Evolutionary conservation across 495 filamentous ascomycete species (phyloP).

Genomic region (Aspergillus ostianus): DNA sequence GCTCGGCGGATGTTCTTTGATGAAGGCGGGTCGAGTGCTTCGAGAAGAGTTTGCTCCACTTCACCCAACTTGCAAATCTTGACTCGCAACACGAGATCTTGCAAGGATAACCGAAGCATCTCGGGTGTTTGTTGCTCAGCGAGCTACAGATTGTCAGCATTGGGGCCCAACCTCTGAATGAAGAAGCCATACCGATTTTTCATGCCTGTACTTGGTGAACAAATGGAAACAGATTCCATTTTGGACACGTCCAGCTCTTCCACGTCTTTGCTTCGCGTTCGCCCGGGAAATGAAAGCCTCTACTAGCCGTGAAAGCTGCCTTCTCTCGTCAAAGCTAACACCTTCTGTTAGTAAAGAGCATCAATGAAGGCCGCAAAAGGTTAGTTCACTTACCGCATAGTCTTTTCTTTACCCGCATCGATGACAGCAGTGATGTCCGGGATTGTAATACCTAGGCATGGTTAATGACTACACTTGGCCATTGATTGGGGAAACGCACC

Average conservation of each 20-base stretch:
- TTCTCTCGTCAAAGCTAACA: slow-evolving; percentile 75
- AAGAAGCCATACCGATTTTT: slow-evolving; percentile 46
- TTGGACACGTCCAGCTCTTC: slow-evolving; percentile 93
- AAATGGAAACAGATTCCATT: slow-evolving; percentile 93
- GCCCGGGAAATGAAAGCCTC: slow-evolving; percentile 92
- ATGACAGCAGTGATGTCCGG: slow-evolving; percentile 95
- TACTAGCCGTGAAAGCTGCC: slow-evolving; percentile 83
- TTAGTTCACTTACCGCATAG: slow-evolving; percentile 61
- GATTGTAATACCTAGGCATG: slow-evolving; percentile 68
- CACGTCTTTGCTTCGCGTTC: slow-evolving; percentile 90
- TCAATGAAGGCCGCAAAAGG: not conserved
- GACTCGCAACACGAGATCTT: slow-evolving; percentile 92
- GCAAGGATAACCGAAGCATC: slow-evolving; percentile 87
- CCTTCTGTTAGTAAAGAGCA: slow-evolving; percentile 6
- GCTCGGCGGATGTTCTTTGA: slow-evolving; percentile 88
- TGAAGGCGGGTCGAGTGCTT: slow-evolving; percentile 87
- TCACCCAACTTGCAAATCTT: slow-evolving; percentile 94
- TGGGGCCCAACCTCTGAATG: not conserved
- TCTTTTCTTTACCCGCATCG: slow-evolving; percentile 92
- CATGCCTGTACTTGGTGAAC: slow-evolving; percentile 85
- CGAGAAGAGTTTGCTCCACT: slow-evolving; percentile 83
- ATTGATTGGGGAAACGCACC: slow-evolving; percentile 38
- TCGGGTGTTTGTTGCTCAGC: slow-evolving; percentile 91
- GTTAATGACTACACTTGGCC: slow-evolving; percentile 3
- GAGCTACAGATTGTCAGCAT: slow-evolving; percentile 48